Percentiles rank a stretch among this genome's conserved stretches.
Evolutionary conservation across 495 filamentous ascomycete genomes (phyloP).

Genomic region (Neurospora sp.): DNA sequence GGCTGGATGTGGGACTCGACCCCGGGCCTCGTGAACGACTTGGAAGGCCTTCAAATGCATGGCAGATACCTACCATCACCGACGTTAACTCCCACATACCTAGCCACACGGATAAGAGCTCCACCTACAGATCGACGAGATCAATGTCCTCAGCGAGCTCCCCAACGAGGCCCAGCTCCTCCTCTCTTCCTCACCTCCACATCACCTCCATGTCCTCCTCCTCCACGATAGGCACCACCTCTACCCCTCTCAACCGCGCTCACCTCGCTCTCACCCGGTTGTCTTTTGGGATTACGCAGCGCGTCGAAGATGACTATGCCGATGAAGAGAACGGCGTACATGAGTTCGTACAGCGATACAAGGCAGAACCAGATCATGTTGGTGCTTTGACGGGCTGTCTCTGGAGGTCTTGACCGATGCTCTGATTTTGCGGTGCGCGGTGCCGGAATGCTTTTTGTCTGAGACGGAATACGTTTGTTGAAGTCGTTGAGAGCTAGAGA

Average conservation of each 20-base stretch:
- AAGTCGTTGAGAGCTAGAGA: not conserved
- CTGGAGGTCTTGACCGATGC: not conserved
- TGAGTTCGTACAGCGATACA: not conserved
- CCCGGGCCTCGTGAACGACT: too few species aligned
- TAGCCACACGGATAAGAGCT: not conserved
- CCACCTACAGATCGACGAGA: not conserved
- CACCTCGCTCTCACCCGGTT: not conserved
- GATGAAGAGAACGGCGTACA: not conserved
- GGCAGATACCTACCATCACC: not conserved
- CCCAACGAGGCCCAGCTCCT: not conserved
- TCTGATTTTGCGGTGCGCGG: not conserved
- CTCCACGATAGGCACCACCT: not conserved
- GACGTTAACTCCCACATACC: not conserved
- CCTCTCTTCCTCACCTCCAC: not conserved
- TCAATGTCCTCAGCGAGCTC: not conserved
- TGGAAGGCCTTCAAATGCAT: not conserved
- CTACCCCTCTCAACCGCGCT: not conserved
- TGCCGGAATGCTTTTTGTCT: not conserved
- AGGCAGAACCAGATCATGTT: not conserved
- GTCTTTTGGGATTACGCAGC: not conserved
- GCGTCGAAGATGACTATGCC: not conserved
- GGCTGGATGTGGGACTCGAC: too few species aligned
- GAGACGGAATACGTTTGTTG: not conserved
- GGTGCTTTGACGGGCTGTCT: not conserved
- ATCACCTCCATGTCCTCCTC: not conserved